Base-by-base conservation (phyloP, 805 yeast species). In the Priceomyces medius region DNA sequence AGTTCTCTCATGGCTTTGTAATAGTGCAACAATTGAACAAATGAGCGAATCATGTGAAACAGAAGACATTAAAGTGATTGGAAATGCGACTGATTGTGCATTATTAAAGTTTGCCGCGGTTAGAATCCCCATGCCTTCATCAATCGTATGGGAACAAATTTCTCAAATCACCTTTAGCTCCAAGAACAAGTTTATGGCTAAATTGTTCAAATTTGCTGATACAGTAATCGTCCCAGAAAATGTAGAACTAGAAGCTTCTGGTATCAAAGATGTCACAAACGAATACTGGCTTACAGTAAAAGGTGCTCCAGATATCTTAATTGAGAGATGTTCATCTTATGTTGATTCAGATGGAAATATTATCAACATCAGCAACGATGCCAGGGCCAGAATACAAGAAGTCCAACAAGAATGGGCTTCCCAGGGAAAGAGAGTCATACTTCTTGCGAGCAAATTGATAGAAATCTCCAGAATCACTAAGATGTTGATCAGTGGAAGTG, bases 21-120 rank as follows among this genome's bases (percentile, higher is more conserved):
- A 66, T 43, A 68, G 63, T 17, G 59, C 70, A 10, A 14, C 14
- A 8, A 16, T 37, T 35, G 59, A 45, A 12, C 40, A 32, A 3
- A 37, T 4, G 13, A 20, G 28, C 45, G 8, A 13, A 7, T n/a
- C 31, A n/a, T 10, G 32, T 10, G 41, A 40, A 19, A 20, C 38
- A 40, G 37, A 40, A 14, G 56, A 52, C 40, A 54, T 60, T 35
- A 50, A 41, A 16, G 48, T 62, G 37, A 56, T 50, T 14, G 79
- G 78, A 12, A 74, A 75, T 56, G 79, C 79, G 16, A 76, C 80
- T 7, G 75, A 76, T 47, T 62, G 63, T 40, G 73, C 79, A 13
- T 47, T 73, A 19, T 66, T 63, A 24, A 50, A 64, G 32, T 71
- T 65, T 49, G 66, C 68, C 9, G 62, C 58, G 31, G 41, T 47